Evolutionary conservation across 306 rosid species (phyloP).

Genomic region (Erythrophleum fordii): DNA sequence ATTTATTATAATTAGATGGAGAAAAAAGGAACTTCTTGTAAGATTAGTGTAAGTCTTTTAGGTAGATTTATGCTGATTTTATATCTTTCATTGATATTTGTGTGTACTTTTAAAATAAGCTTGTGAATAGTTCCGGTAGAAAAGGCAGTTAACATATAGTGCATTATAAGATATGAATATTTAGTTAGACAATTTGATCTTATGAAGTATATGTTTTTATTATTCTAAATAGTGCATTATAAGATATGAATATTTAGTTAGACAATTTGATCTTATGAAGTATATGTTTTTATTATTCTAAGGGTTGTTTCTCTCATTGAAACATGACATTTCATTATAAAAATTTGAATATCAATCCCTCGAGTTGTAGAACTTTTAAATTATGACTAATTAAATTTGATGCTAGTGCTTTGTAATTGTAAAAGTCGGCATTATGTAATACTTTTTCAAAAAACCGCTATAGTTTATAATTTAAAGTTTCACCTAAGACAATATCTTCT

Average conservation of each 20-base stretch:
- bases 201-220: not conserved
- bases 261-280: not conserved
- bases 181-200: not conserved
- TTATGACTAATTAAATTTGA: not conserved
- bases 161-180: not conserved
- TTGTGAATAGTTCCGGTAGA: not conserved
- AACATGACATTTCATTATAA: not conserved
- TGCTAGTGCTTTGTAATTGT: not conserved
- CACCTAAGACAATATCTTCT: too few relatives aligned
- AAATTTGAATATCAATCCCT: not conserved
- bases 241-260: not conserved
- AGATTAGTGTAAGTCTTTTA: too few relatives aligned
- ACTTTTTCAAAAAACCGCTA: not conserved
- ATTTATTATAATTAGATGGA: too few relatives aligned
- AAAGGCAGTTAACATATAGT: not conserved
- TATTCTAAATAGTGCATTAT: not conserved
- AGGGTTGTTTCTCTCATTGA: not conserved
- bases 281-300: not conserved
- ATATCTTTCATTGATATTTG: not conserved
- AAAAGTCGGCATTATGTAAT: not conserved
- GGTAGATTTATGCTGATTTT: too few relatives aligned
- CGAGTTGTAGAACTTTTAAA: not conserved
- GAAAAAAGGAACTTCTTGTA: too few relatives aligned
- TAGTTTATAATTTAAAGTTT: not conserved
- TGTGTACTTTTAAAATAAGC: not conserved